These are phyloP conservation scores for Thielaviopsis populi DNA, from an alignment of 2,329 filamentous ascomycete genomes.

Conservation along the genomic window DNA sequence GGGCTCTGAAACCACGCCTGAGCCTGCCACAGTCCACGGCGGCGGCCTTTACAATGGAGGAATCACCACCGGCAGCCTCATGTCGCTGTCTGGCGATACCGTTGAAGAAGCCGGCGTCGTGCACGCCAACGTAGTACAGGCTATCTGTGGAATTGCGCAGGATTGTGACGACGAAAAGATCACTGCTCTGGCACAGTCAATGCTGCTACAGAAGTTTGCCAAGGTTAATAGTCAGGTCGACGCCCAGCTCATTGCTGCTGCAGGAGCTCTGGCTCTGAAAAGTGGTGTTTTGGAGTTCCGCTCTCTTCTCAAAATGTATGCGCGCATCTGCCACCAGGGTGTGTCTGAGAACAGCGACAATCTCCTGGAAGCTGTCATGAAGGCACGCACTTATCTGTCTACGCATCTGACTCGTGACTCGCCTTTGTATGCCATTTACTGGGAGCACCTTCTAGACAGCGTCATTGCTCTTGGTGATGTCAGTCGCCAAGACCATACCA, in stretches of 20 bases:
- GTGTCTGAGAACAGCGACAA: conserved; percentile 51
- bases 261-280: conserved; percentile 60
- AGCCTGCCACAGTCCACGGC: conserved; percentile 25
- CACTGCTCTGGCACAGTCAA: conserved; percentile 79
- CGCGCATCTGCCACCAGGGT: conserved; percentile 57
- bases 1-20: conserved; percentile 23
- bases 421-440: conserved; percentile 66
- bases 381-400: conserved; percentile 67
- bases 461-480: conserved; percentile 85
- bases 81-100: conserved; percentile 59
- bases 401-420: conserved; percentile 52
- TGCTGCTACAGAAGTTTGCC: conserved; percentile 89
- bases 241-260: conserved; percentile 69
- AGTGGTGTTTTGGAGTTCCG: conserved; percentile 73
- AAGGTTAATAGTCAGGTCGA: conserved; percentile 71
- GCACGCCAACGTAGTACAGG: conserved; percentile 82
- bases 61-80: conserved; percentile 55
- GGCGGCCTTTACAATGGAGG: conserved; percentile 36
- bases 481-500: conserved; percentile 56
- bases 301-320: conserved; percentile 70
- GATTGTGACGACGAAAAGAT: conserved; percentile 80
- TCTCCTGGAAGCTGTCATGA: conserved; percentile 58
- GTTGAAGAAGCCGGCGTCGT: conserved; percentile 67
- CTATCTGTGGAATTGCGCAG: conserved; percentile 78
- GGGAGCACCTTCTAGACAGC: conserved; percentile 67